Conservation (phyloP, 176 grass and related monocot genomes). For the Avena sativa region DNA sequence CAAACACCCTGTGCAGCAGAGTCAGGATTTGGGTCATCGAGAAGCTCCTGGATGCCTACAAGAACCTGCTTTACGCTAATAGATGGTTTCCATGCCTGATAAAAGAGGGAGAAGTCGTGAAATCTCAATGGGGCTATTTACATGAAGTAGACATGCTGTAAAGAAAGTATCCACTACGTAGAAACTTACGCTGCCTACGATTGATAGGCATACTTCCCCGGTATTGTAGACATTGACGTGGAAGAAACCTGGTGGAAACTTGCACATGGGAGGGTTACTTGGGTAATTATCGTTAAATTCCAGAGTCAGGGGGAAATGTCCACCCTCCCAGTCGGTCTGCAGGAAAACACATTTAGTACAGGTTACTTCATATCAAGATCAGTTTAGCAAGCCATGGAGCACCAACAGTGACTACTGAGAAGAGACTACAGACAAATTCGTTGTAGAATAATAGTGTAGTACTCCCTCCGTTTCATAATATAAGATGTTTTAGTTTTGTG, state of each 20-base stretch:
- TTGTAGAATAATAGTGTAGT: background rate
- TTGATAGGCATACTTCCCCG: constrained; percentile 83
- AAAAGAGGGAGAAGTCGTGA: background rate
- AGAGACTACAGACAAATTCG: constrained; percentile 8
- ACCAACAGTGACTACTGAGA: background rate
- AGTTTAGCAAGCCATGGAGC: background rate
- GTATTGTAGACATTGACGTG: constrained; percentile 76
- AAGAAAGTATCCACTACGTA: constrained; percentile 14
- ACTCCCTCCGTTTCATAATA: too few relatives aligned
- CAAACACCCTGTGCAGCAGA: constrained; percentile 65
- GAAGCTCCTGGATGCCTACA: constrained; percentile 80
- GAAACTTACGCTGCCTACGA: constrained; percentile 60
- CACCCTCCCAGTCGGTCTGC: constrained; percentile 94
- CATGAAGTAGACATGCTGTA: background rate
- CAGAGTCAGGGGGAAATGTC: constrained; percentile 71
- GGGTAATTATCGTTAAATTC: constrained; percentile 76
- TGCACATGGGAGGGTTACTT: constrained; percentile 70
- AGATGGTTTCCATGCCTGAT: constrained; percentile 83
- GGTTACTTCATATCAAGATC: background rate
- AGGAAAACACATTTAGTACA: constrained; percentile 33
- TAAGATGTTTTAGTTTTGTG: too few relatives aligned
- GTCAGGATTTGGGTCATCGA: constrained; percentile 80
- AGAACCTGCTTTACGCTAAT: constrained; percentile 87
- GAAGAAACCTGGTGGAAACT: constrained; percentile 81
- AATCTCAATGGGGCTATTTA: background rate